phyloP scores from a whole-genome alignment of 768 basidiomycete species.

The Jaapia argillacea region DNA sequence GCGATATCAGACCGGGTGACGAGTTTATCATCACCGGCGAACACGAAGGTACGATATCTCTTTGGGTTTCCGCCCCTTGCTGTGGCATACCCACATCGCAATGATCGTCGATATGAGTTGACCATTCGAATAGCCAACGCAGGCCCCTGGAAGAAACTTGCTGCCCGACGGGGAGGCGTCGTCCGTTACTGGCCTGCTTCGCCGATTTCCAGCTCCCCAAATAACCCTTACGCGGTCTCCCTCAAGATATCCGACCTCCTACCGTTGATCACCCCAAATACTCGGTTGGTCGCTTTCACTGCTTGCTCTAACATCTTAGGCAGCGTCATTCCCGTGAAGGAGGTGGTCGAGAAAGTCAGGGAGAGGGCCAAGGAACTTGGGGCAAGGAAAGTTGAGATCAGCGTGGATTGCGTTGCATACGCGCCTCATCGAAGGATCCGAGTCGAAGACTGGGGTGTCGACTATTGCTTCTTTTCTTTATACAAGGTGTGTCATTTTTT shows the following conservation, averaged over 20 bases:
- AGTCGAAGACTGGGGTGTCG: slow-evolving; percentile 69
- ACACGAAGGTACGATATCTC: slow-evolving; percentile 85
- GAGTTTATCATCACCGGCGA: slow-evolving; percentile 75
- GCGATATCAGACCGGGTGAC: slow-evolving; percentile 43
- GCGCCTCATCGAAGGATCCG: slow-evolving; percentile 66
- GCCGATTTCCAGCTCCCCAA: slow-evolving; percentile 19
- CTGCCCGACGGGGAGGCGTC: slow-evolving; percentile 39
- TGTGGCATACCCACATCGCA: background rate
- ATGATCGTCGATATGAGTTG: background rate
- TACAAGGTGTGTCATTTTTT: slow-evolving; percentile 48
- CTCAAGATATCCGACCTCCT: slow-evolving; percentile 46
- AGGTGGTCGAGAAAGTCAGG: slow-evolving; percentile 40
- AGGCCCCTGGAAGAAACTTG: slow-evolving; percentile 71
- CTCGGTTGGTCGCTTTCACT: slow-evolving; percentile 64
- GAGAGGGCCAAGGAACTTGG: slow-evolving; percentile 41
- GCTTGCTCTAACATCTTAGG: slow-evolving; percentile 74
- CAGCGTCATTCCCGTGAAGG: slow-evolving; percentile 49
- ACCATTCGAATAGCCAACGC: slow-evolving; percentile 42
- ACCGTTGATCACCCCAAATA: slow-evolving; percentile 51
- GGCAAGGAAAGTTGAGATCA: slow-evolving; percentile 51
- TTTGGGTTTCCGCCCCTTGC: slow-evolving; percentile 6
- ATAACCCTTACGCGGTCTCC: slow-evolving; percentile 59
- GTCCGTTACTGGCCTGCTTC: slow-evolving; percentile 53
- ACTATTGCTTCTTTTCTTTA: slow-evolving; percentile 61
- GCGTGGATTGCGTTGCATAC: slow-evolving; percentile 72